Evolutionary conservation across 768 basidiomycete genomes (phyloP).

Genomic region (Cyathus striatus): DNA sequence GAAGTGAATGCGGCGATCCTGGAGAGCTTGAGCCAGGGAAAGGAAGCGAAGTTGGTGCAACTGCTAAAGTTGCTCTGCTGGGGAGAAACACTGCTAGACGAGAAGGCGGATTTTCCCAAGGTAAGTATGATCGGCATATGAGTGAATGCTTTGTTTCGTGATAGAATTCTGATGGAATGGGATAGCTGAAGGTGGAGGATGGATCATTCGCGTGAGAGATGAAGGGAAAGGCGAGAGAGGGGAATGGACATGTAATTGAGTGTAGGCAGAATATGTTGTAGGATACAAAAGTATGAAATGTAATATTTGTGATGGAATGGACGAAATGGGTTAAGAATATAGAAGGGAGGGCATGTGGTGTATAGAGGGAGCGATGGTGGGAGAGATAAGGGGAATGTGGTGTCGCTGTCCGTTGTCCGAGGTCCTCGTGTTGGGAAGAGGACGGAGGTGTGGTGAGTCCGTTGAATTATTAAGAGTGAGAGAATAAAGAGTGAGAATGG

Average conservation of each 20-base stretch:
- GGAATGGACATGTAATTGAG: neutral
- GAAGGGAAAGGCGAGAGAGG: neutral
- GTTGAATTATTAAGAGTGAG: no score
- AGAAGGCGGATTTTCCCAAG: conserved; percentile 78
- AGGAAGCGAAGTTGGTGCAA: conserved; percentile 84
- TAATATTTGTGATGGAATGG: no score
- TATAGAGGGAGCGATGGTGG: no score
- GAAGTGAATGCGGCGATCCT: conserved; percentile 96
- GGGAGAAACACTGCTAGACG: conserved; percentile 79
- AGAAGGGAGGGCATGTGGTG: no score
- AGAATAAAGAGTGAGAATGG: no score
- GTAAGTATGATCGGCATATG: conserved; percentile 26
- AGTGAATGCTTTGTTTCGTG: neutral
- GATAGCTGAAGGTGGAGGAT: conserved; percentile 25
- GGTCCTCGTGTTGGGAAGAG: no score
- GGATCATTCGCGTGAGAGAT: conserved; percentile 16
- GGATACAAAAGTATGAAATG: no score
- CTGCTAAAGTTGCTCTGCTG: conserved; percentile 81
- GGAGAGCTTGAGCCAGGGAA: conserved; percentile 86
- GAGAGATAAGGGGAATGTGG: no score
- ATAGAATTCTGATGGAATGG: neutral
- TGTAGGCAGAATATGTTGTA: no score
- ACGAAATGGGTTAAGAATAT: no score
- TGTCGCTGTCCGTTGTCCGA: no score
- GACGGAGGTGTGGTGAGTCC: no score